Evolutionary conservation across 305 asterid genomes (phyloP), one percentile per base, ranked within the genome.

Genomic region (Fraxinus sp.): DNA sequence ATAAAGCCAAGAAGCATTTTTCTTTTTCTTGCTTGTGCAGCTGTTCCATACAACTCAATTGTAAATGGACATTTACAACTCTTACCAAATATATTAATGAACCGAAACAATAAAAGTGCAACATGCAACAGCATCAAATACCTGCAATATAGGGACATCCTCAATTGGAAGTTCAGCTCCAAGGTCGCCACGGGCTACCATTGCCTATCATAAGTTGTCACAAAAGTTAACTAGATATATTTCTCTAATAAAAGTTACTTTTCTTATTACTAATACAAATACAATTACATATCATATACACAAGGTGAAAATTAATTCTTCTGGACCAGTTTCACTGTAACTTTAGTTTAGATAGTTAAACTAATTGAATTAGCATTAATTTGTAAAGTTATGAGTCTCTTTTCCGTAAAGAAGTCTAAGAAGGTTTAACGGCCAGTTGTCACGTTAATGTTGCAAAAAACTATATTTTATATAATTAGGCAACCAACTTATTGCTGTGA

Each of bases 181-280:
- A 76, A 96, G 98, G 89, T 94, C 99, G 46, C 98, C 98, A 75
- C 99, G 97, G 82, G 99, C 99, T 77, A 96, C 99, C 99, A 96
- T 96, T 79, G 99, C 99, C 99, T 96, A 85, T 85, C 84, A 92
- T 76, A 84, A 87, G 84, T 55, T 20, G 83, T 78, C 36, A 79
- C 46, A 75, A 80, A 78, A 75, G 72, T 87, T 66, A 79, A 41
- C 37, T 52, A 55, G 33, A 8, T 33, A 22, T 37, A 26, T 68
- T 32, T 14, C 20, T 5, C 18, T 71, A 30, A 33, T 71, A 33
- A 71, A 30, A 71, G 26, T 33, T 71, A 16, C 26, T 71, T 30
- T 33, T 30, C 41, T 43, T 16, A 33, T 32, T 71, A 16, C 10
- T 30, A 32, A 33, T 71, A 71, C 8, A 68, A 30, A 30, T 68